Conservation (phyloP, 441 rosid genomes). For the Biscutella laevigata region DNA sequence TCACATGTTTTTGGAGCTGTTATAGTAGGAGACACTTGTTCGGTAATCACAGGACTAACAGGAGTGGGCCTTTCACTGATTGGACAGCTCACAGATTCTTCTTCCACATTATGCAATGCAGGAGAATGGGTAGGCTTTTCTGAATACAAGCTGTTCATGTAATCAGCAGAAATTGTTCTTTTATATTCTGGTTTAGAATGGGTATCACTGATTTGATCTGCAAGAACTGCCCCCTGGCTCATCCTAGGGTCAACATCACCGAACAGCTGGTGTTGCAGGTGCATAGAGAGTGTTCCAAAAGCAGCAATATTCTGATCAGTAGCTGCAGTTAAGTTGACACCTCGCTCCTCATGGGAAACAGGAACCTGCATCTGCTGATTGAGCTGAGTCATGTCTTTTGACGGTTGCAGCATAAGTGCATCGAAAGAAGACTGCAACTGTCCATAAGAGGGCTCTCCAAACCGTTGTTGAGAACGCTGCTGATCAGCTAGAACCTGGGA, state of each 20-base stretch:
- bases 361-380: constrained; percentile 46
- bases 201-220: constrained; percentile 33
- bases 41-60: no score
- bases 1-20: constrained; percentile 26
- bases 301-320: constrained; percentile 29
- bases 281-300: constrained; percentile 37
- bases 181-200: constrained; percentile 31
- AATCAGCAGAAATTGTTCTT: constrained; percentile 31
- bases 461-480: constrained; percentile 58
- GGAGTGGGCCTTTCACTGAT: constrained; percentile 7
- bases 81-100: constrained; percentile 25
- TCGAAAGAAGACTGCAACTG: constrained; percentile 49
- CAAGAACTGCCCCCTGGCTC: constrained; percentile 29
- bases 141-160: constrained; percentile 25
- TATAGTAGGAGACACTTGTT: constrained; percentile 1
- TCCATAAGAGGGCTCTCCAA: constrained; percentile 56
- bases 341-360: constrained; percentile 38
- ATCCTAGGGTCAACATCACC: constrained; percentile 35
- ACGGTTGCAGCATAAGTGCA: constrained; percentile 41
- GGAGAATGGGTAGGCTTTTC: constrained; percentile 32
- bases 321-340: constrained; percentile 35
- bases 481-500: constrained; percentile 66
- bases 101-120: constrained; percentile 27
- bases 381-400: constrained; percentile 45
- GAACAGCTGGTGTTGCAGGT: constrained; percentile 52